These are phyloP conservation scores for Monosporozyma servazzii DNA, from an alignment of 805 yeast genomes.

Conservation along the genomic window DNA sequence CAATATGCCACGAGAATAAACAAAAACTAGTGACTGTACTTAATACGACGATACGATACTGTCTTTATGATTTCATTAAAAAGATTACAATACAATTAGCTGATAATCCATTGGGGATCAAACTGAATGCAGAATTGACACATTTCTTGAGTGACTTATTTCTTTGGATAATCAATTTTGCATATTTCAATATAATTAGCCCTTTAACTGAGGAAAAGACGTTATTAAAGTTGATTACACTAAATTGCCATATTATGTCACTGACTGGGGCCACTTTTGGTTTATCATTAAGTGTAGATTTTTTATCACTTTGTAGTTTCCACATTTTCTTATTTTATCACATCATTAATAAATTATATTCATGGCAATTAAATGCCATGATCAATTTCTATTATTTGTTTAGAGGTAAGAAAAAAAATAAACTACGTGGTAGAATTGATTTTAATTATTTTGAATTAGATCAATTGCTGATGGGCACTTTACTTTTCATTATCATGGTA, in stretches of 20 bases:
- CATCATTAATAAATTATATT: slow-evolving; percentile 69
- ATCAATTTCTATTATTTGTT: slow-evolving; percentile 74
- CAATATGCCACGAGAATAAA: slow-evolving; percentile 36
- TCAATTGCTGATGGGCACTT: slow-evolving; percentile 79
- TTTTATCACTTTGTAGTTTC: slow-evolving; percentile 49
- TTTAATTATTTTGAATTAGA: slow-evolving; percentile 76
- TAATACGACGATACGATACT: slow-evolving; percentile 10
- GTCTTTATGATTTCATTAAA: slow-evolving; percentile 36
- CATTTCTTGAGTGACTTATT: slow-evolving; percentile 78
- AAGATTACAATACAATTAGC: slow-evolving; percentile 62
- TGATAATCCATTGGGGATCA: slow-evolving; percentile 88
- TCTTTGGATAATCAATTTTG: slow-evolving; percentile 72
- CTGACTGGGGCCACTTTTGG: slow-evolving; percentile 61
- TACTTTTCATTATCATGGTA: slow-evolving; percentile 68
- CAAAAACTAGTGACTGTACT: slow-evolving; percentile 33
- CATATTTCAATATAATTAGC: slow-evolving; percentile 34
- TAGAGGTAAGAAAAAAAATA: slow-evolving; percentile 81
- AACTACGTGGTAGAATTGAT: slow-evolving; percentile 78
- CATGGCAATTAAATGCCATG: slow-evolving; percentile 61
- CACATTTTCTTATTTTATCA: slow-evolving; percentile 72
- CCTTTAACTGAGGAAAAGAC: slow-evolving; percentile 14
- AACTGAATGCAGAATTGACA: slow-evolving; percentile 79
- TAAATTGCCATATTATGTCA: slow-evolving; percentile 35
- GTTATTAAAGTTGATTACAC: slow-evolving; percentile 24
- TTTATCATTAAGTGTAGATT: slow-evolving; percentile 57